phyloP scores from a whole-genome alignment of 1,284 basidiomycete genomes.

The Ustilago tritici region DNA sequence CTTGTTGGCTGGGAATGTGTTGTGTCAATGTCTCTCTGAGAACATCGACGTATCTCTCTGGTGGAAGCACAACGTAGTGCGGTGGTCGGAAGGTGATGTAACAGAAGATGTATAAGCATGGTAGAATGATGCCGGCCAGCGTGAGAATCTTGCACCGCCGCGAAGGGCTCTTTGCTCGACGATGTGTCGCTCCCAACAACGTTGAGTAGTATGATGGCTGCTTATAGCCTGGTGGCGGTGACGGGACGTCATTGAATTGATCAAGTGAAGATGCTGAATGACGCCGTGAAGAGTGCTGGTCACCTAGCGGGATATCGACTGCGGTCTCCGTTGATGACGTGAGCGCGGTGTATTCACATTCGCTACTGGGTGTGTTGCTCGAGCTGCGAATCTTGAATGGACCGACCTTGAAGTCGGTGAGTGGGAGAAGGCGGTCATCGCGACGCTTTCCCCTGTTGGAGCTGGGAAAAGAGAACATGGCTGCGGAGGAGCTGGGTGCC shows the following conservation, averaged over 20 bases:
- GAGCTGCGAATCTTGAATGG: slow-evolving; percentile 38
- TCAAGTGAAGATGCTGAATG: slow-evolving; percentile 23
- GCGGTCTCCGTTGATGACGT: slow-evolving; percentile 32
- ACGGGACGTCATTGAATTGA: slow-evolving; percentile 9
- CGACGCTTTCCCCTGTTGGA: slow-evolving; percentile 26
- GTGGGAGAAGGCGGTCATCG: slow-evolving; percentile 18
- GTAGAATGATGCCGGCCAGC: slow-evolving; percentile 23
- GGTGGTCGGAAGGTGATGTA: slow-evolving; percentile 48
- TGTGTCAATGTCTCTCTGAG: slow-evolving; percentile 35
- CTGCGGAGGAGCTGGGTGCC: neutral
- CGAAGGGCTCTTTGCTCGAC: slow-evolving; percentile 29
- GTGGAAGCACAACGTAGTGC: slow-evolving; percentile 45
- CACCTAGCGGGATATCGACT: slow-evolving; percentile 20
- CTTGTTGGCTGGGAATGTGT: slow-evolving; percentile 36
- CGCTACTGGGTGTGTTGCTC: slow-evolving; percentile 36
- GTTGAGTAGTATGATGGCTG: slow-evolving; percentile 40
- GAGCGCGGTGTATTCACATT: slow-evolving; percentile 39
- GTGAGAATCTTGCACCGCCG: slow-evolving; percentile 36
- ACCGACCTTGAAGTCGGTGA: slow-evolving; percentile 38
- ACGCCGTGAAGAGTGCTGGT: slow-evolving; percentile 11
- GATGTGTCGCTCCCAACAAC: slow-evolving; percentile 24
- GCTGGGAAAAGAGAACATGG: slow-evolving; percentile 33
- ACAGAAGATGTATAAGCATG: slow-evolving; percentile 34
- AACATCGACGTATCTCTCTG: slow-evolving; percentile 34
- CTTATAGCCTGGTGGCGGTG: slow-evolving; percentile 45